Evolutionary conservation across 495 filamentous ascomycete genomes (phyloP), one percentile per base, ranked within the genome.

Genomic region (Penicillium cataractarum): DNA sequence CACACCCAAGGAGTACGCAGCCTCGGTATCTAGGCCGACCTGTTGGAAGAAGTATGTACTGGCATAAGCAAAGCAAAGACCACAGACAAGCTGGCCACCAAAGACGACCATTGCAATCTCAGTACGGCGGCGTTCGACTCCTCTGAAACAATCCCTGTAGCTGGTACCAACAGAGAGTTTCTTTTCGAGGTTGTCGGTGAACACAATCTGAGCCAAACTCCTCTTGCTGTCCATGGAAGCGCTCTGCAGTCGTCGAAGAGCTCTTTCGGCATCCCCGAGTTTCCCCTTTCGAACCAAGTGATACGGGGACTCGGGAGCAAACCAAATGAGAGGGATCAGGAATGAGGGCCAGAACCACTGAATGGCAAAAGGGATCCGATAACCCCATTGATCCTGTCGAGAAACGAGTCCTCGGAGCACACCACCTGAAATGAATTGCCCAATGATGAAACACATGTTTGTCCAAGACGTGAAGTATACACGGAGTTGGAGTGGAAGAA

Each of bases 331-430:
- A 27, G 46, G 46, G 12, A 50, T 27, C 22, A 50, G 12, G 24
- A 50, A 27, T 29, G 26, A 21, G 9, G 46, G 46, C 46, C 46
- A 50, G 26, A 29, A 26, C 46, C 46, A 50, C 46, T 50, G 46
- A n/a, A 50, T 50, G 46, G 46, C 46, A n/a, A 50, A 50, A 7
- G 46, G 46, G 21, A 50, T 50, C 13, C 46, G 46, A 8, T 50
- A 29, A 2, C 22, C 46, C 46, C 46, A 50, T 6, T 50, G n/a
- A n/a, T 29, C 26, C 4, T 50, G 46, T 50, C 26, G 46, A 50
- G 46, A 50, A 6, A 27, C 12, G n/a, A 50, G 42, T 24, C 42
- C 42, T 22, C 42, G 42, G 13, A 50, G 46, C 2, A 50, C 46
- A 26, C 22, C 46, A n/a, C 26, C 22, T 6, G 46, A 50, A 7